phyloP scores from a whole-genome alignment of 441 rosid species.

The Arabidopsis lyrata region DNA sequence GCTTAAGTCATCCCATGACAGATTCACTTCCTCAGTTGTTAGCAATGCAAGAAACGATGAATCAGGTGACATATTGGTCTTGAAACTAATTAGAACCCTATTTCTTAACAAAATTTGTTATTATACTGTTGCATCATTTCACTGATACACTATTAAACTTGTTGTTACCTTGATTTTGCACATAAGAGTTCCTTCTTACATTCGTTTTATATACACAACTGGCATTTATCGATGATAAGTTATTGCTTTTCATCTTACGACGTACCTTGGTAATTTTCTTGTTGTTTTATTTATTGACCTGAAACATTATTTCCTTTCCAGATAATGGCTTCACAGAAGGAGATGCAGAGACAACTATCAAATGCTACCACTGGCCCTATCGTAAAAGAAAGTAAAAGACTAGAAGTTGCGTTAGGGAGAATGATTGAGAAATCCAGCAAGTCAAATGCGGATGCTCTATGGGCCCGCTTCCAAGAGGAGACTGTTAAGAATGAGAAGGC shows the following conservation, averaged over 20 bases:
- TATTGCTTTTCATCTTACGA: not conserved
- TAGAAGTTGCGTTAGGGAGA: slow-evolving; percentile 79
- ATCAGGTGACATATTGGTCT: slow-evolving; percentile 69
- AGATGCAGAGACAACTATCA: slow-evolving; percentile 82
- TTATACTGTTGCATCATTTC: slow-evolving; percentile 9
- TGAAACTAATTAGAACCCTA: not conserved
- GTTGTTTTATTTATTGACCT: not conserved
- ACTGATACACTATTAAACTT: not conserved
- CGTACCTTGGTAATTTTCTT: not conserved
- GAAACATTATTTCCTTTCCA: slow-evolving; percentile 45
- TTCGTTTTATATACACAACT: slow-evolving; percentile 4
- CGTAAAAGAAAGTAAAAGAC: slow-evolving; percentile 79
- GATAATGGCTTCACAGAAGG: slow-evolving; percentile 76
- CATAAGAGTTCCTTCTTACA: not conserved
- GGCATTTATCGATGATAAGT: slow-evolving; percentile 7
- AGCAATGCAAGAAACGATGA: slow-evolving; percentile 72
- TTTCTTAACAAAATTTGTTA: slow-evolving; percentile 10
- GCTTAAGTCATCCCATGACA: slow-evolving; percentile 50
- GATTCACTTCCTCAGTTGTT: slow-evolving; percentile 62
- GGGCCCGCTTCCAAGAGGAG: slow-evolving; percentile 91
- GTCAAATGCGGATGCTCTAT: slow-evolving; percentile 80
- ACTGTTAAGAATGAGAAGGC: slow-evolving; percentile 70
- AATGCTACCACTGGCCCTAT: slow-evolving; percentile 60
- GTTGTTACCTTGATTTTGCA: slow-evolving; percentile 12
- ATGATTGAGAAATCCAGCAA: slow-evolving; percentile 72